These are phyloP conservation scores for Polyplosphaeria fusca DNA, from an alignment of 495 filamentous ascomycete genomes.

Conservation along the genomic window DNA sequence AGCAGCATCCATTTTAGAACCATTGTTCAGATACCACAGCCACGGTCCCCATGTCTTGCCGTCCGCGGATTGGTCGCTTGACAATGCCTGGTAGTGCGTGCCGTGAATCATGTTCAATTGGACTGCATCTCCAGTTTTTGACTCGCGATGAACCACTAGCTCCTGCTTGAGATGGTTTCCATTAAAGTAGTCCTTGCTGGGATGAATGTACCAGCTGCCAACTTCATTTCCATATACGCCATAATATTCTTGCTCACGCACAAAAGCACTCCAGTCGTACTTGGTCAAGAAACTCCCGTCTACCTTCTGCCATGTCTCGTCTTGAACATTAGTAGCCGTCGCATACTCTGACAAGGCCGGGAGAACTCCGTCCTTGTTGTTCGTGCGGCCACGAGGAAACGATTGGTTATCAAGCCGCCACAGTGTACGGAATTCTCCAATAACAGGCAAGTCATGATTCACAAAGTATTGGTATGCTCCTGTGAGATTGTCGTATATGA, in stretches of 20 bases:
- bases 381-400: slow-evolving; percentile 42
- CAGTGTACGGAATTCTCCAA: slow-evolving; percentile 46
- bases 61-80: slow-evolving; percentile 38
- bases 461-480: slow-evolving; percentile 49
- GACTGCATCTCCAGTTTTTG: slow-evolving; percentile 42
- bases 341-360: slow-evolving; percentile 41
- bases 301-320: slow-evolving; percentile 45
- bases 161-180: slow-evolving; percentile 47
- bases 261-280: slow-evolving; percentile 38
- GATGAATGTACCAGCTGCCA: slow-evolving; percentile 47
- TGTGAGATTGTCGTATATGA: slow-evolving; percentile 40
- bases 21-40: slow-evolving; percentile 47
- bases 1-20: slow-evolving; percentile 39
- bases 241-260: slow-evolving; percentile 6
- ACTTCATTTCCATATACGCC: slow-evolving; percentile 36
- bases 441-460: slow-evolving; percentile 41
- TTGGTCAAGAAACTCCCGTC: slow-evolving; percentile 47
- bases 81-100: slow-evolving; percentile 42
- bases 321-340: slow-evolving; percentile 41
- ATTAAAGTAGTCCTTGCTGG: slow-evolving; percentile 47
- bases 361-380: slow-evolving; percentile 38
- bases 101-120: slow-evolving; percentile 49
- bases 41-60: slow-evolving; percentile 47
- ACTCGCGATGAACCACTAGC: slow-evolving; percentile 44
- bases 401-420: slow-evolving; percentile 42